Percentiles rank a stretch among this genome's conserved stretches.
Evolutionary conservation across 2,329 filamentous ascomycete species (phyloP).

Genomic region (Aspergillus sp.): DNA sequence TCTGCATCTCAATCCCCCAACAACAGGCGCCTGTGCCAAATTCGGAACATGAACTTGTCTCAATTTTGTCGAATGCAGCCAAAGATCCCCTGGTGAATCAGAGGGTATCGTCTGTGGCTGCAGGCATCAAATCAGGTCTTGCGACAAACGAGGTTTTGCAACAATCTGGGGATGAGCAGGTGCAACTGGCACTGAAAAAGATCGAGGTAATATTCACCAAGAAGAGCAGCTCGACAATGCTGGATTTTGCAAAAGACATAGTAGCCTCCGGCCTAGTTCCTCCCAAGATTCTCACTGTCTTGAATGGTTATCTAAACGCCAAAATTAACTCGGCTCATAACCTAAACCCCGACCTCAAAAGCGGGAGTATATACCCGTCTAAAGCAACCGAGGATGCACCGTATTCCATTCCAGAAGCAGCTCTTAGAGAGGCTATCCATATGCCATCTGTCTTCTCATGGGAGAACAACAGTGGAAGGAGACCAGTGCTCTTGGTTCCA

Average conservation of each 20-base stretch:
- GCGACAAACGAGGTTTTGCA: not conserved
- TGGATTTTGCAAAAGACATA: constrained; percentile 9
- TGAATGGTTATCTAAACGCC: constrained; percentile 19
- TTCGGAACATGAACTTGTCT: not conserved
- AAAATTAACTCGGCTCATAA: constrained; percentile 21
- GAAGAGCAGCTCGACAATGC: not conserved
- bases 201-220: constrained; percentile 8
- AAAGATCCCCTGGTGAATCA: constrained; percentile 1
- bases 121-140: not conserved
- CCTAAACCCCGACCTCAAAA: constrained; percentile 10
- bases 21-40: not conserved
- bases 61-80: not conserved
- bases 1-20: not conserved
- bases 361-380: constrained; percentile 16
- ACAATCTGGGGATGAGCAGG: not conserved
- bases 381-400: constrained; percentile 46
- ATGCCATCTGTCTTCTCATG: constrained; percentile 54
- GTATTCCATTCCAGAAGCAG: constrained; percentile 50
- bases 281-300: constrained; percentile 13
- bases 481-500: constrained; percentile 55
- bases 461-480: constrained; percentile 38
- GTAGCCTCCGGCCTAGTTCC: constrained; percentile 19
- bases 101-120: not conserved
- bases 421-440: constrained; percentile 54
- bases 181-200: constrained; percentile 3